phyloP scores from a whole-genome alignment of 345 rosid genomes.

The Xanthoceras sorbifolium region DNA sequence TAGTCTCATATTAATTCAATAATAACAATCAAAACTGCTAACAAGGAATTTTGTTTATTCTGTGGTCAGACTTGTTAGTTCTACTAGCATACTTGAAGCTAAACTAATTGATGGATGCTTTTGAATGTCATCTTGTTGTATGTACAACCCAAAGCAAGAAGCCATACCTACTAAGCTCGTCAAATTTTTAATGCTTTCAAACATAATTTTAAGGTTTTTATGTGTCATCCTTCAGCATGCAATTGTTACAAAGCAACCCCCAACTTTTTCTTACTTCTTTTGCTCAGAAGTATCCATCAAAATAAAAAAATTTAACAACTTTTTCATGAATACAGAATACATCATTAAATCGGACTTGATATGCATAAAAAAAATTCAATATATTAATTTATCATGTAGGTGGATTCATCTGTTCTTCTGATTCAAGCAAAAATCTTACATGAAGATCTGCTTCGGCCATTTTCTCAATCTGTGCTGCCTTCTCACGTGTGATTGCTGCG shows the following conservation, averaged over 20 bases:
- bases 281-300: not conserved
- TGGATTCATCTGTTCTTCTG: not conserved
- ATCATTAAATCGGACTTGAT: not conserved
- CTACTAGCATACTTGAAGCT: not conserved
- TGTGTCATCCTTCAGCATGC: not conserved
- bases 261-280: not conserved
- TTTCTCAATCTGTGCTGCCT: constrained; percentile 82
- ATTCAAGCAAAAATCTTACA: constrained; percentile 45
- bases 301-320: not conserved
- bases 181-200: not conserved
- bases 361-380: not conserved
- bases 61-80: not conserved
- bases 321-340: not conserved
- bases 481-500: constrained; percentile 73
- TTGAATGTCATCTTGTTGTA: not conserved
- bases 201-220: not conserved
- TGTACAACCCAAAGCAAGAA: not conserved
- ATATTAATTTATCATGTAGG: not conserved
- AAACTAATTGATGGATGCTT: not conserved
- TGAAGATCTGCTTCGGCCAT: constrained; percentile 89
- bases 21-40: not conserved
- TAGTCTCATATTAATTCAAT: not conserved
- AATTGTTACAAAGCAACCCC: not conserved
- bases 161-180: not conserved
- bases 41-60: not conserved